These are phyloP conservation scores for Aspergillus texensis DNA, from an alignment of 2,329 filamentous ascomycete species.

Conservation along the genomic window DNA sequence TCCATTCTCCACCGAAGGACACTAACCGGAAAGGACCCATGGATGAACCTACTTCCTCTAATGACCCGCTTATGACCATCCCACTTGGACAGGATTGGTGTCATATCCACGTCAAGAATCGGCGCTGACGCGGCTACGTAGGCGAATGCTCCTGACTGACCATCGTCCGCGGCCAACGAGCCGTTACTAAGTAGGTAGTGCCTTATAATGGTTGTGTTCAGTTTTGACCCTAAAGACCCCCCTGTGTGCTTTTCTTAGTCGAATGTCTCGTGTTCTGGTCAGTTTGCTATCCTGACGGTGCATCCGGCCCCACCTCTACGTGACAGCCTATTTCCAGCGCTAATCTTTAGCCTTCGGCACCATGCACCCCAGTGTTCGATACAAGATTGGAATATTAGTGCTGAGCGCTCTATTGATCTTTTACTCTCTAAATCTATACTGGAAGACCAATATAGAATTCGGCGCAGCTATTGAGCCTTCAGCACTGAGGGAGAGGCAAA, in stretches of 20 bases:
- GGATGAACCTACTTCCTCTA: neutral
- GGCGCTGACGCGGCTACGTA: neutral
- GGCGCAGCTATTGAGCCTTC: neutral
- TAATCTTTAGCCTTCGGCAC: neutral
- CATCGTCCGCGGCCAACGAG: neutral
- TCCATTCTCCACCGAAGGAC: neutral
- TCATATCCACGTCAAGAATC: neutral
- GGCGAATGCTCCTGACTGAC: neutral
- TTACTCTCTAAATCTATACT: neutral
- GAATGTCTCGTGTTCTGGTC: neutral
- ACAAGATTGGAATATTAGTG: neutral
- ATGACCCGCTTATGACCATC: neutral
- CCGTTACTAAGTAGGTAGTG: neutral
- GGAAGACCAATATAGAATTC: neutral
- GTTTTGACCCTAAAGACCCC: neutral
- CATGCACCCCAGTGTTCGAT: neutral
- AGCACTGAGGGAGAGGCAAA: neutral
- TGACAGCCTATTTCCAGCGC: neutral
- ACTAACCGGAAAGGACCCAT: neutral
- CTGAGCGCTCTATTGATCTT: neutral
- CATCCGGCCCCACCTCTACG: neutral
- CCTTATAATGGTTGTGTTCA: neutral
- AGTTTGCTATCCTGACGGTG: neutral
- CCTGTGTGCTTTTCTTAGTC: neutral
- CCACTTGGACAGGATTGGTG: neutral